A percentile compares a stretch with the other conserved stretches of the same genome.
phyloP scores from a whole-genome alignment of 176 grass and related monocot genomes.

The Musa troglodytarum region DNA sequence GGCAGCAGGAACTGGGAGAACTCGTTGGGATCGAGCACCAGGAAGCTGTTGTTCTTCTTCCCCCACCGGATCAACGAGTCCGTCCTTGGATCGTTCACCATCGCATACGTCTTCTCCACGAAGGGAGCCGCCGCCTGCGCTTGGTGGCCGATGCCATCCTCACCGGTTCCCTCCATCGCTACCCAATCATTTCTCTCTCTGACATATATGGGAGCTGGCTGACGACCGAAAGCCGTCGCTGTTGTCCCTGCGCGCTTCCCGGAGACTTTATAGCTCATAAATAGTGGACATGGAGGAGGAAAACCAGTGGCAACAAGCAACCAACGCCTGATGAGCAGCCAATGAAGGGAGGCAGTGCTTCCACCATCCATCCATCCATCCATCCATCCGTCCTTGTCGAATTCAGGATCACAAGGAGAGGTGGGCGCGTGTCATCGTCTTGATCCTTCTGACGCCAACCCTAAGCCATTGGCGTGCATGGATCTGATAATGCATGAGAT shows the following conservation, averaged over 20 bases:
- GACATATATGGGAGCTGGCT: too few species aligned
- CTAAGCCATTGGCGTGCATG: neutral
- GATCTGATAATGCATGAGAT: neutral
- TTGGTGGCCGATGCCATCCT: neutral
- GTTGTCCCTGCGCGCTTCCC: too few species aligned
- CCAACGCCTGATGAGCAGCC: too few species aligned
- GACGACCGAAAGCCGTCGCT: too few species aligned
- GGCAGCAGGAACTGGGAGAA: constrained; percentile 69
- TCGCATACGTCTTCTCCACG: constrained; percentile 74
- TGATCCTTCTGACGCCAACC: neutral
- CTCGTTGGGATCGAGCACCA: constrained; percentile 36
- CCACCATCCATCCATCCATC: too few species aligned
- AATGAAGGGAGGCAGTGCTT: too few species aligned
- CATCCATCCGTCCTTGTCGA: too few species aligned
- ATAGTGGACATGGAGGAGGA: too few species aligned
- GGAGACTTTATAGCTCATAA: too few species aligned
- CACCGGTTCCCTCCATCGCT: constrained; percentile 5
- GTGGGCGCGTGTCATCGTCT: neutral
- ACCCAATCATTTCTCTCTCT: too few species aligned
- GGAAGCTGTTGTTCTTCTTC: constrained; percentile 50
- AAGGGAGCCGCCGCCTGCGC: constrained; percentile 37
- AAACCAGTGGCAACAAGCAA: too few species aligned
- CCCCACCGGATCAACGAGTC: constrained; percentile 56
- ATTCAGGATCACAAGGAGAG: too few species aligned
- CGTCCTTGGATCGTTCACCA: constrained; percentile 56